phyloP scores from a whole-genome alignment of 2,329 filamentous ascomycete species.

The Clarireedia paspali region DNA sequence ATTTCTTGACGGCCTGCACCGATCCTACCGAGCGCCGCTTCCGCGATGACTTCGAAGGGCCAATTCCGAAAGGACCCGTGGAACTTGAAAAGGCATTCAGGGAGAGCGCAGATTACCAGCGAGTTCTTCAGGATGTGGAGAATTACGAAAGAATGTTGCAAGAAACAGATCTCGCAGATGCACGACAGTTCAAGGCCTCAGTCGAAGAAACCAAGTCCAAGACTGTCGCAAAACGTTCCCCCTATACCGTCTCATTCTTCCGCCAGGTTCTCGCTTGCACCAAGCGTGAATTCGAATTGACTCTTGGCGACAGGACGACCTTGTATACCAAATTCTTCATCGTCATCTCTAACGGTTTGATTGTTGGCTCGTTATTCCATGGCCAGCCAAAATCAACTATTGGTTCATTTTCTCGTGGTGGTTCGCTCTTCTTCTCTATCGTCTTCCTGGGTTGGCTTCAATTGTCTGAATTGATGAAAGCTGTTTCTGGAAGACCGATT shows the following conservation, averaged over 20 bases:
- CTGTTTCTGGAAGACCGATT: constrained; percentile 62
- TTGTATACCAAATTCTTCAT: constrained; percentile 75
- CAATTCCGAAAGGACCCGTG: constrained; percentile 52
- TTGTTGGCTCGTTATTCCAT: constrained; percentile 75
- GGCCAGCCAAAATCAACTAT: constrained; percentile 51
- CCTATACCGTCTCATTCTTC: constrained; percentile 68
- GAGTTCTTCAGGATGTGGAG: constrained; percentile 52
- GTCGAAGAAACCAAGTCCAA: constrained; percentile 62
- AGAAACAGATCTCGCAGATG: constrained; percentile 50
- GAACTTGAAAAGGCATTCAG: constrained; percentile 60
- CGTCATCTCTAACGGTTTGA: constrained; percentile 64
- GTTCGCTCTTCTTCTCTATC: constrained; percentile 59
- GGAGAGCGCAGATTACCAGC: constrained; percentile 52
- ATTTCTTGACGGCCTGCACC: constrained; percentile 70
- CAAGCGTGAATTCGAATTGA: constrained; percentile 69
- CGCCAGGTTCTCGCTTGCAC: constrained; percentile 64
- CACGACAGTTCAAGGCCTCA: constrained; percentile 56
- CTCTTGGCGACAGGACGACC: constrained; percentile 66
- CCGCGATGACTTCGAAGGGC: constrained; percentile 48
- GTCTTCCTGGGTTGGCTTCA: constrained; percentile 65
- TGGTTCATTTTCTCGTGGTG: constrained; percentile 56
- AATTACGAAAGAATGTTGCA: constrained; percentile 51
- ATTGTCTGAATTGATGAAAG: constrained; percentile 70
- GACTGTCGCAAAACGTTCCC: constrained; percentile 59
- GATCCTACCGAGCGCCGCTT: constrained; percentile 66